These are phyloP conservation scores for Ophidiomyces ophidiicola DNA, from an alignment of 2,329 filamentous ascomycete species.

Conservation along the genomic window DNA sequence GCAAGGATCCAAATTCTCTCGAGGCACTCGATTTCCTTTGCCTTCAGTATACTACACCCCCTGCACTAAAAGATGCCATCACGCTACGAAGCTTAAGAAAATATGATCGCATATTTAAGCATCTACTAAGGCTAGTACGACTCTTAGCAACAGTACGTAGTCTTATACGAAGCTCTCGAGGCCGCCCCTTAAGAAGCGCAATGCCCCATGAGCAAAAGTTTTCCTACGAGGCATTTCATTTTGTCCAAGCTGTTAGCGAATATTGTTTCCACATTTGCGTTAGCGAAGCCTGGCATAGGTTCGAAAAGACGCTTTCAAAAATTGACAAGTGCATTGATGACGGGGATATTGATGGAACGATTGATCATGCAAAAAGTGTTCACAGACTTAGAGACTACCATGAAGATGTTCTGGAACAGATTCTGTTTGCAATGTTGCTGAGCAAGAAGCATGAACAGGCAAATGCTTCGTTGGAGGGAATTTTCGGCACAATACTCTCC, in stretches of 20 bases:
- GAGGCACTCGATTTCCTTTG: conserved; percentile 89
- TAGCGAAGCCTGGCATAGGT: conserved; percentile 56
- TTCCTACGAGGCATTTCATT: conserved; percentile 64
- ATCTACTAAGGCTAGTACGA: conserved; percentile 62
- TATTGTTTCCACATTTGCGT: conserved; percentile 77
- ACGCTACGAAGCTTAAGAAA: conserved; percentile 57
- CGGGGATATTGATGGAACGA: conserved; percentile 35
- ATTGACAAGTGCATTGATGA: conserved; percentile 48
- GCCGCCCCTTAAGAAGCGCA: conserved; percentile 20
- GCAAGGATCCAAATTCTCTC: conserved; percentile 69
- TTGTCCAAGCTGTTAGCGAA: conserved; percentile 57
- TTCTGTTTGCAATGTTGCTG: conserved; percentile 61
- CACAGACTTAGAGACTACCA: conserved; percentile 57
- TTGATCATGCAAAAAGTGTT: conserved; percentile 48
- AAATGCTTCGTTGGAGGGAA: conserved; percentile 60
- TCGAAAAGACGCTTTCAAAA: conserved; percentile 52
- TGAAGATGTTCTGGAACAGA: conserved; percentile 59
- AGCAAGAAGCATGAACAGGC: conserved; percentile 63
- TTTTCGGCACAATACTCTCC: conserved; percentile 58
- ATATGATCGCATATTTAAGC: conserved; percentile 76
- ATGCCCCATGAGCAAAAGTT: conserved; percentile 45
- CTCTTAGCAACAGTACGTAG: conserved; percentile 64
- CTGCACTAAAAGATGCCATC: conserved; percentile 60
- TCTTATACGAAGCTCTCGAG: conserved; percentile 47
- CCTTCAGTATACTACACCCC: conserved; percentile 67